Evolutionary conservation across 129 eudicot genomes (phyloP).

Genomic region (Rutidosis leptorrhynchoides): DNA sequence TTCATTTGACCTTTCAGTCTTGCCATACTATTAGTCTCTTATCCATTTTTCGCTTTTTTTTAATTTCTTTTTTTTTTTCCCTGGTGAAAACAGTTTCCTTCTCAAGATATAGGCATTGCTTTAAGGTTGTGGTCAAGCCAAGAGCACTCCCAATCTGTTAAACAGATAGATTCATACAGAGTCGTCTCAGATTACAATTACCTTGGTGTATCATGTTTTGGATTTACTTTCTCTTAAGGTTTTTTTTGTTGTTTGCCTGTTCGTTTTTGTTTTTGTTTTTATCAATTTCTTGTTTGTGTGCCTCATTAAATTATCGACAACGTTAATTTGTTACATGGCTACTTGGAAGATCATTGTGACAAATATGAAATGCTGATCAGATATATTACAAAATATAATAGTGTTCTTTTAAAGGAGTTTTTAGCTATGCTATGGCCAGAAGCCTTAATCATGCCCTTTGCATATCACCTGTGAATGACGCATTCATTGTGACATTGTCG

Average conservation of each 20-base stretch:
- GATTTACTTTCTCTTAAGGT: slow-evolving; percentile 86
- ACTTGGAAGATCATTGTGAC: slow-evolving; percentile 51
- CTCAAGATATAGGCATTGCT: slow-evolving; percentile 63
- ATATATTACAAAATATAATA: slow-evolving; percentile 44
- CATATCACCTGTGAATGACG: slow-evolving; percentile 60
- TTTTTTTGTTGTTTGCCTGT: slow-evolving; percentile 17
- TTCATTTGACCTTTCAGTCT: neutral
- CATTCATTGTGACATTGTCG: slow-evolving; percentile 46
- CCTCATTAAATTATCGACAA: slow-evolving; percentile 19
- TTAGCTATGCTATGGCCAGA: slow-evolving; percentile 68
- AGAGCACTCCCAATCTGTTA: slow-evolving; percentile 35
- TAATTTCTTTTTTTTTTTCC: too few relatives aligned
- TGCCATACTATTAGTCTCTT: neutral
- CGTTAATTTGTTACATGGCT: slow-evolving; percentile 50
- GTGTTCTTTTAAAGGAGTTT: slow-evolving; percentile 42
- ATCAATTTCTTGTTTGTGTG: neutral
- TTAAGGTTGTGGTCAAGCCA: slow-evolving; percentile 45
- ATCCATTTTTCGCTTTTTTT: slow-evolving; percentile 22
- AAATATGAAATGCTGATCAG: slow-evolving; percentile 55
- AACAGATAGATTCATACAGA: slow-evolving; percentile 26
- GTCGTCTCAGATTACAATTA: slow-evolving; percentile 38
- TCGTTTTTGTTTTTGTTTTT: neutral
- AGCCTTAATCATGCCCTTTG: slow-evolving; percentile 90
- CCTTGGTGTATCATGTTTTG: slow-evolving; percentile 55
- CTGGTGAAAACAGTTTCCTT: slow-evolving; percentile 36